phyloP scores from a whole-genome alignment of 768 basidiomycete species.

The Lepiota venenata region DNA sequence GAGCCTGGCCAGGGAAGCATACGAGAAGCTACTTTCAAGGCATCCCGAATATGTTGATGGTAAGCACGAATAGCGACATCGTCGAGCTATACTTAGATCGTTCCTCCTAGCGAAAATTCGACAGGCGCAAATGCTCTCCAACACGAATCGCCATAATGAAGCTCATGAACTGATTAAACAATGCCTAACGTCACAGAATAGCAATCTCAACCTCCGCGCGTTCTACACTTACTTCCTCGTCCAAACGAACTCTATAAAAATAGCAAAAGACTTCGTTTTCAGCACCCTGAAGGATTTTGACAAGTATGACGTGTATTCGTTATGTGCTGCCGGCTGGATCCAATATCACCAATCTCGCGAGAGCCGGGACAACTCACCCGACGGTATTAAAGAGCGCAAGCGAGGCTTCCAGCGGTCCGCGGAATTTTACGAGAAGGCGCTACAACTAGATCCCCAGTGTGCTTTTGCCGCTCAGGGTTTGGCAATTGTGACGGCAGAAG shows the following conservation, averaged over 20 bases:
- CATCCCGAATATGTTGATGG: slow-evolving; percentile 98
- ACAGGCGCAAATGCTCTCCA: slow-evolving; percentile 75
- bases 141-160: slow-evolving; percentile 67
- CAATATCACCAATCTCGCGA: slow-evolving; percentile 86
- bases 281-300: slow-evolving; percentile 83
- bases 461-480: slow-evolving; percentile 94
- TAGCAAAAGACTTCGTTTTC: slow-evolving; percentile 88
- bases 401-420: slow-evolving; percentile 78
- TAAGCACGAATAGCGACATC: slow-evolving; percentile 33
- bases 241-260: slow-evolving; percentile 64
- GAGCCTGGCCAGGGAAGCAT: slow-evolving; percentile 76
- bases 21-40: slow-evolving; percentile 78
- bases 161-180: slow-evolving; percentile 92
- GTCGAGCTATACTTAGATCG: background rate
- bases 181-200: slow-evolving; percentile 71
- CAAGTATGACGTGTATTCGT: slow-evolving; percentile 85
- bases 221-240: slow-evolving; percentile 93
- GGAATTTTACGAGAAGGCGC: slow-evolving; percentile 91
- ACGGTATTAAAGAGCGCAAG: slow-evolving; percentile 66
- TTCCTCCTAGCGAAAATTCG: slow-evolving; percentile 78
- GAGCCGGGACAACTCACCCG: slow-evolving; percentile 58
- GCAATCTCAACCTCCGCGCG: slow-evolving; percentile 85
- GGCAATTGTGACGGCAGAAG: slow-evolving; percentile 92
- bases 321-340: slow-evolving; percentile 88
- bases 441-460: slow-evolving; percentile 79